phyloP scores from a whole-genome alignment of 2,329 filamentous ascomycete species.

The Paecilomyces dactylethromorphus region DNA sequence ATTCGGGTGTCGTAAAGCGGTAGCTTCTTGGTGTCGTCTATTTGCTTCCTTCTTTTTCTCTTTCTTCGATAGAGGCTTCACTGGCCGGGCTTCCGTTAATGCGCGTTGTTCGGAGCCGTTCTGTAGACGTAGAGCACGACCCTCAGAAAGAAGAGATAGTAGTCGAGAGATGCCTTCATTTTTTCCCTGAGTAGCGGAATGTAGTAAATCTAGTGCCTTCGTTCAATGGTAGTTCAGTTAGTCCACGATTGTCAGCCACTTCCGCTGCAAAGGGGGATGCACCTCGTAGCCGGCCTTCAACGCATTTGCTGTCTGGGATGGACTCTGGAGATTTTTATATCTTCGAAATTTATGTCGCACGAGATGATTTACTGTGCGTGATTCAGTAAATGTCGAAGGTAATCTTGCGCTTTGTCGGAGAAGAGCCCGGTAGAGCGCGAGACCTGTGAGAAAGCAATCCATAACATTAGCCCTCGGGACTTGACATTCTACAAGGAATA shows the following conservation, averaged over 20 bases:
- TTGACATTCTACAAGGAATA: neutral
- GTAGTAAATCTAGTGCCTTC: conserved; percentile 33
- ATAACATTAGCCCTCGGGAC: neutral
- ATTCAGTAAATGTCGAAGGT: conserved; percentile 14
- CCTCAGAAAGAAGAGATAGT: conserved; percentile 18
- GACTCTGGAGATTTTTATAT: conserved; percentile 33
- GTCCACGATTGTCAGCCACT: neutral
- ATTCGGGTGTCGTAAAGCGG: conserved; percentile 26
- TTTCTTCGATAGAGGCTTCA: conserved; percentile 16
- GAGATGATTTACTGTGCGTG: conserved; percentile 18
- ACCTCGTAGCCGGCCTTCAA: conserved; percentile 38
- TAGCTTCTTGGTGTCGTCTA: conserved; percentile 19
- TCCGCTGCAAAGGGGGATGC: conserved; percentile 1
- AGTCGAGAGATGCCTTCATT: conserved; percentile 17
- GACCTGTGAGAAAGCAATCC: conserved; percentile 19
- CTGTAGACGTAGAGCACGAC: conserved; percentile 13
- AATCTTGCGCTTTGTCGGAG: conserved; percentile 34
- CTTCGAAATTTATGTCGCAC: conserved; percentile 31
- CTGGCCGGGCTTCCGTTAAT: conserved; percentile 8
- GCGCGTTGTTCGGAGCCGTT: conserved; percentile 14
- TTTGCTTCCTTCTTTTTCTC: conserved; percentile 18
- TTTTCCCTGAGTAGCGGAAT: conserved; percentile 24
- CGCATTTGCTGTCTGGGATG: conserved; percentile 30
- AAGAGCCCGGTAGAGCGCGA: conserved; percentile 40
- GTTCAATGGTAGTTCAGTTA: neutral